phyloP scores from a whole-genome alignment of 768 basidiomycete species.

The Russula virescens region DNA sequence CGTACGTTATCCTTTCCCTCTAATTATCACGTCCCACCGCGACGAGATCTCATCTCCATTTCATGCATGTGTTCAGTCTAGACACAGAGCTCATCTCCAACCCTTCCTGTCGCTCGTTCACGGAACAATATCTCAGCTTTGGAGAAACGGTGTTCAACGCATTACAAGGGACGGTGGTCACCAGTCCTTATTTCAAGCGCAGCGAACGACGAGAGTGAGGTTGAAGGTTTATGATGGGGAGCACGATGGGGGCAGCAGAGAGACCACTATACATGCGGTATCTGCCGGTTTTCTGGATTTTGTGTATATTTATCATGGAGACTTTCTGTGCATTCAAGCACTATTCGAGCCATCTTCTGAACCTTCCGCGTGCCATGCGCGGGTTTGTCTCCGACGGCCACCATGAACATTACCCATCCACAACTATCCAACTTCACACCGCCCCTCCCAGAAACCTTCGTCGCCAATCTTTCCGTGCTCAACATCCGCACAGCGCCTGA shows the following conservation, averaged over 20 bases:
- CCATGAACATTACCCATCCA: slow-evolving; percentile 10
- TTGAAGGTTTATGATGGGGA: not conserved
- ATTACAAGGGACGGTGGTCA: slow-evolving; percentile 78
- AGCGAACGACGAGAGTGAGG: slow-evolving; percentile 33
- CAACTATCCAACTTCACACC: slow-evolving; percentile 8
- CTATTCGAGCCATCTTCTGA: not conserved
- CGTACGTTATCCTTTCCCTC: slow-evolving; percentile 48
- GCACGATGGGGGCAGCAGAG: not conserved
- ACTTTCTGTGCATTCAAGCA: not conserved
- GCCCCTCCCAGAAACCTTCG: slow-evolving; percentile 14
- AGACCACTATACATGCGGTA: not conserved
- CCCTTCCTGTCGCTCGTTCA: slow-evolving; percentile 64
- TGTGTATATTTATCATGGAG: not conserved
- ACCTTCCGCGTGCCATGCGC: too few species aligned
- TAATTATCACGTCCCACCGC: not conserved
- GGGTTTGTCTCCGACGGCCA: not conserved
- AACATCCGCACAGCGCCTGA: slow-evolving; percentile 19
- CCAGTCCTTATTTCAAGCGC: slow-evolving; percentile 75
- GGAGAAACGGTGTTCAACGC: slow-evolving; percentile 90
- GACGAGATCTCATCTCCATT: not conserved
- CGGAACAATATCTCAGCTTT: slow-evolving; percentile 76
- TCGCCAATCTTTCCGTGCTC: slow-evolving; percentile 15
- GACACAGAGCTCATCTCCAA: slow-evolving; percentile 69
- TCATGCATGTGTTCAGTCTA: slow-evolving; percentile 40
- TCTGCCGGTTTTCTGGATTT: not conserved